A percentile compares a stretch with the other conserved stretches of the same genome.
Conservation (phyloP, 2,329 filamentous ascomycete species). For the Clonostachys solani region DNA sequence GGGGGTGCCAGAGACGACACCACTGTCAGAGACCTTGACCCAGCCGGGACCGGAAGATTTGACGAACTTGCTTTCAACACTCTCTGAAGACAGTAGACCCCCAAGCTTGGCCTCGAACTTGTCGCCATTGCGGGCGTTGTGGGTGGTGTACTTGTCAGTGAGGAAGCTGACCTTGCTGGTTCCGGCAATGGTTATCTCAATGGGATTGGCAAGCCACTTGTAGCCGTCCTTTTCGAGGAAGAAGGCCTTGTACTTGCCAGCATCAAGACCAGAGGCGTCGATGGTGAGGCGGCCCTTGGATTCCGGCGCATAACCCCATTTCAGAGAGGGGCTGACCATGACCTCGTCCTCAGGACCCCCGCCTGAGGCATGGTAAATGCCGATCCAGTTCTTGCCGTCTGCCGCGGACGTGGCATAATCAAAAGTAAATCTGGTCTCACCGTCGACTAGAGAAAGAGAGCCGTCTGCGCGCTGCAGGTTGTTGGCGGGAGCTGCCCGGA, state of each 20-base stretch:
- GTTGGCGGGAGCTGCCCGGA: no score
- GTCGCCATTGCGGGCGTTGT: slow-evolving; percentile 28
- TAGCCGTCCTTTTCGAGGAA: slow-evolving; percentile 29
- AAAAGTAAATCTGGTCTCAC: slow-evolving; percentile 21
- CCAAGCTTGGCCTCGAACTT: slow-evolving; percentile 20
- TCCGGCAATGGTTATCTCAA: slow-evolving; percentile 18
- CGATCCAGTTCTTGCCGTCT: slow-evolving; percentile 29
- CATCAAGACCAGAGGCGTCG: slow-evolving; percentile 11
- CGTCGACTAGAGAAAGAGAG: slow-evolving; percentile 7
- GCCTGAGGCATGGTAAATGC: slow-evolving; percentile 25
- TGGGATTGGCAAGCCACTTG: slow-evolving; percentile 24
- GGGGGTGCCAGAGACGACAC: slow-evolving; percentile 28
- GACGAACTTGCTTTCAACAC: slow-evolving; percentile 7
- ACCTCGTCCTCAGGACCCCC: slow-evolving; percentile 21
- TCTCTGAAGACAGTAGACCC: slow-evolving; percentile 25
- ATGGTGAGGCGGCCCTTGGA: slow-evolving; percentile 18
- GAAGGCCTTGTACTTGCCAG: slow-evolving; percentile 26
- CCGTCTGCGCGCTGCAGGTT: neutral
- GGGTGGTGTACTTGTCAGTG: slow-evolving; percentile 17
- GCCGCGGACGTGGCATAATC: slow-evolving; percentile 21
- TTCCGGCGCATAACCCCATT: slow-evolving; percentile 24
- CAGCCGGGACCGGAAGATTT: slow-evolving; percentile 14
- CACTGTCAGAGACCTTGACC: slow-evolving; percentile 22
- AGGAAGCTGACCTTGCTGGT: slow-evolving; percentile 17
- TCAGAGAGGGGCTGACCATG: slow-evolving; percentile 17